phyloP scores from a whole-genome alignment of 2,329 filamentous ascomycete species.

The Parascedosporium putredinis region DNA sequence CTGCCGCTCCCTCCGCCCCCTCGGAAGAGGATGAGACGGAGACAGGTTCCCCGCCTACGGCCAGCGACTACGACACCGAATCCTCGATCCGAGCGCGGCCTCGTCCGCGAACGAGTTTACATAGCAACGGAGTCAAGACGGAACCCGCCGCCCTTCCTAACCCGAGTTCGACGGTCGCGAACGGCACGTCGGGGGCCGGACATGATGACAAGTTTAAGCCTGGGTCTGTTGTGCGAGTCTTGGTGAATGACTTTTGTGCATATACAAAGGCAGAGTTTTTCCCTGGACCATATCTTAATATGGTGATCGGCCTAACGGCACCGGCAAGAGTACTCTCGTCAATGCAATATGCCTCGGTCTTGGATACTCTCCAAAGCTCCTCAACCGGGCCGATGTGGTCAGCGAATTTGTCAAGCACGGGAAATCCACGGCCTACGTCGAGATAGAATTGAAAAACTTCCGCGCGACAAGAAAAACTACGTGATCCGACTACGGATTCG shows the following conservation, averaged over 20 bases:
- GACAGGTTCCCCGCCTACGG: not conserved
- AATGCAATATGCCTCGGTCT: conserved; percentile 93
- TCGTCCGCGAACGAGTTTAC: not conserved
- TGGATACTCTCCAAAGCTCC: conserved; percentile 69
- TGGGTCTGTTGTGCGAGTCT: conserved; percentile 81
- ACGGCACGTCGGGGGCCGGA: conserved; percentile 11
- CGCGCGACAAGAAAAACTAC: conserved; percentile 52
- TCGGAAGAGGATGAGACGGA: not conserved
- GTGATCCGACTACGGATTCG: conserved; percentile 68
- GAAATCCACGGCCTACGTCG: conserved; percentile 64
- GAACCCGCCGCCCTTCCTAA: not conserved
- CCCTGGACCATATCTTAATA: conserved; percentile 86
- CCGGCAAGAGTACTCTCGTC: conserved; percentile 92
- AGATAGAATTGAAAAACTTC: conserved; percentile 74
- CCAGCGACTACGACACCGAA: conserved; percentile 7
- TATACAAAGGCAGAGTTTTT: conserved; percentile 88
- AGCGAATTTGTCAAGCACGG: conserved; percentile 93
- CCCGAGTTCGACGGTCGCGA: conserved; percentile 9
- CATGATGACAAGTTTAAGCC: conserved; percentile 27
- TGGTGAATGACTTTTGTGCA: conserved; percentile 82
- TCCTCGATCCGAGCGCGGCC: conserved; percentile 5
- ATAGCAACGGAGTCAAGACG: not conserved
- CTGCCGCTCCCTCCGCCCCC: not conserved
- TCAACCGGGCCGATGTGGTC: conserved; percentile 76
- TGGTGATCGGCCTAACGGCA: conserved; percentile 99